Base-by-base conservation (phyloP, 352 stramenopile genomes). In the Globisporangium carolinianum region DNA sequence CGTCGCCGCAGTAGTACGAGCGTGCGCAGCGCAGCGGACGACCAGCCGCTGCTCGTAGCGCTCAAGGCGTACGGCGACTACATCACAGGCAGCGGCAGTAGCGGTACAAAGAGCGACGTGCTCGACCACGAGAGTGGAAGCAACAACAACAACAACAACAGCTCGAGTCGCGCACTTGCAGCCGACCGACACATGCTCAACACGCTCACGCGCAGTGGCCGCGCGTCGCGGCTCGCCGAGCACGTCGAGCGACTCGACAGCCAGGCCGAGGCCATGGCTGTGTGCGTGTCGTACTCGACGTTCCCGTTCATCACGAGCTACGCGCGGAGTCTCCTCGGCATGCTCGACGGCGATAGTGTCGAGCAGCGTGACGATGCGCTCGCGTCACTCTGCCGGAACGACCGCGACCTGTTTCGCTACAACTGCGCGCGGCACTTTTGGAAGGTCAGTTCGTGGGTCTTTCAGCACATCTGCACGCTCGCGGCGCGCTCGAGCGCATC, bases 281-380 rank as follows among this genome's bases (percentile, higher is more conserved):
- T 92, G 2, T 90, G 78, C 51, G 71, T 89, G 4, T 87, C 78
- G 6, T 92, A 88, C 61, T 90, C 83, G 55, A 92, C 83, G 6
- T 92, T 92, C 51, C 83, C 83, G 47, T 90, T 92, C 59, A 92
- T 92, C 45, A 87, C 83, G 32, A 92, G 79, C 72, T 92, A 90
- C 59, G 83, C 83, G 17, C 76, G 83, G 15, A 87, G 78, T 62
- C 69, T 89, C 18, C 69, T 92, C 3, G 76, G 77, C 2, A 68
- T 89, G 55, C 87, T 88, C 63, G 79, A 89, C 47, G 77, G 72
- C 6, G 73, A 89, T 32, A 68, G 79, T 47, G 75, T 72, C 7
- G 87, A 83, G 46, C 86, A 8, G 7, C 7, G 11, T 14, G 7
- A 89, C 57, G 67, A 78, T 24, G 67, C 63, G 1, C 69, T 88